These are phyloP conservation scores for Mesembryanthemum crystallinum DNA, from an alignment of 148 eudicot species.

Conservation along the genomic window DNA sequence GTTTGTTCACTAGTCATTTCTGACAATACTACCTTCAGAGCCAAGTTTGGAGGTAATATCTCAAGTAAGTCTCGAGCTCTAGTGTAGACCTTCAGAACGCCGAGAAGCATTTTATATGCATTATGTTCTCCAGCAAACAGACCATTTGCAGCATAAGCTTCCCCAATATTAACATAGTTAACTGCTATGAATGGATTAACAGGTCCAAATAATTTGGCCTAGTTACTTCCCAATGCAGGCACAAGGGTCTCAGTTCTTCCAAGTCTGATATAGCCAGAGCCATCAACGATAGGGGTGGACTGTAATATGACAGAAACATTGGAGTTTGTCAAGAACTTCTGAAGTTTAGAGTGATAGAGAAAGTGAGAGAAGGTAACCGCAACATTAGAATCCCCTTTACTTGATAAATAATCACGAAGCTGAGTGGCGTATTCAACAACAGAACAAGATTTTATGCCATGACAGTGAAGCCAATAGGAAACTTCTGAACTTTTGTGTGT, in stretches of 20 bases:
- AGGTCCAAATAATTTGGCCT: slow-evolving; percentile 35
- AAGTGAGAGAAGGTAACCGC: slow-evolving; percentile 31
- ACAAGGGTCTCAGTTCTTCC: slow-evolving; percentile 21
- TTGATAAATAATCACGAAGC: neutral
- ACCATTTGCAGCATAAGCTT: slow-evolving; percentile 27
- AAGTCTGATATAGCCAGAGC: slow-evolving; percentile 14
- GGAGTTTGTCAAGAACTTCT: slow-evolving; percentile 12
- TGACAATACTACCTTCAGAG: slow-evolving; percentile 5
- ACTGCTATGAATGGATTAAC: neutral
- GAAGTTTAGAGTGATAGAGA: slow-evolving; percentile 28
- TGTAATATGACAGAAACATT: neutral
- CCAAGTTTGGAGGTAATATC: slow-evolving; percentile 12
- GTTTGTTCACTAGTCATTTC: slow-evolving; percentile 21
- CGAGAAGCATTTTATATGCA: slow-evolving; percentile 16
- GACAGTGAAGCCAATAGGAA: slow-evolving; percentile 22
- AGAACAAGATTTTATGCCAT: slow-evolving; percentile 15
- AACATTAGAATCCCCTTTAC: slow-evolving; percentile 1
- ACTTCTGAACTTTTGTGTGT: slow-evolving; percentile 6
- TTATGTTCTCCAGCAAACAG: slow-evolving; percentile 19
- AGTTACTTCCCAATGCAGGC: slow-evolving; percentile 33
- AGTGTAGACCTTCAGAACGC: neutral
- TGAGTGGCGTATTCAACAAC: slow-evolving; percentile 23
- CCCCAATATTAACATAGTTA: slow-evolving; percentile 30
- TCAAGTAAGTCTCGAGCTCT: slow-evolving; percentile 22
- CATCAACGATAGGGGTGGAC: slow-evolving; percentile 34